phyloP scores from a whole-genome alignment of 805 yeast genomes.

The Sugiyamaella lignohabitans region DNA sequence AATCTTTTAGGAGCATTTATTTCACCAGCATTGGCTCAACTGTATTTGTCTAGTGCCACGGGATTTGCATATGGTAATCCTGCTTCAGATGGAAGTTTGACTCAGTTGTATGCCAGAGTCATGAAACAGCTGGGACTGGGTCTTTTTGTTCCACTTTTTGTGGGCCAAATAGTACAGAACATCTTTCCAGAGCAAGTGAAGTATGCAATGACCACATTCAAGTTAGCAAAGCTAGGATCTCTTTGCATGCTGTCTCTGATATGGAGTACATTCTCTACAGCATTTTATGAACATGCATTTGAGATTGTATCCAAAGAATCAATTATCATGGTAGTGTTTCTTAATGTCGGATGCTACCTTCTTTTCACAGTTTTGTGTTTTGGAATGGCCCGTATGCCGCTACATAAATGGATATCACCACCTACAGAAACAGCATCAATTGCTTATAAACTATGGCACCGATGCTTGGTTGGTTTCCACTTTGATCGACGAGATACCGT shows the following conservation, averaged over 20 bases:
- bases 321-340: conserved; percentile 70
- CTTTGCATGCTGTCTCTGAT: conserved; percentile 72
- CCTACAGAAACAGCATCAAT: conserved; percentile 45
- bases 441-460: conserved; percentile 40
- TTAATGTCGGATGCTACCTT: conserved; percentile 73
- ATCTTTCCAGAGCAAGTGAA: conserved; percentile 58
- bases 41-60: conserved; percentile 47
- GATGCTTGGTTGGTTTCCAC: conserved; percentile 55
- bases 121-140: conserved; percentile 84
- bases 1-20: conserved; percentile 80
- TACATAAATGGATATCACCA: conserved; percentile 30
- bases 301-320: conserved; percentile 60
- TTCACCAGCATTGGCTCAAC: conserved; percentile 76
- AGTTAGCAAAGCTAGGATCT: conserved; percentile 66
- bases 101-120: conserved; percentile 59
- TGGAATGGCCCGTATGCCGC: conserved; percentile 53
- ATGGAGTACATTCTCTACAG: conserved; percentile 78
- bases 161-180: conserved; percentile 81
- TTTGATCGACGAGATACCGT: conserved; percentile 67
- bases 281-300: conserved; percentile 78
- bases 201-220: conserved; percentile 52
- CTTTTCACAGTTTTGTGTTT: conserved; percentile 66
- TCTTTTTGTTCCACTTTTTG: conserved; percentile 77
- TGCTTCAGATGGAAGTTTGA: conserved; percentile 43
- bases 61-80: conserved; percentile 79